Conservation (phyloP, 768 basidiomycete species). For the Russula earlei region DNA sequence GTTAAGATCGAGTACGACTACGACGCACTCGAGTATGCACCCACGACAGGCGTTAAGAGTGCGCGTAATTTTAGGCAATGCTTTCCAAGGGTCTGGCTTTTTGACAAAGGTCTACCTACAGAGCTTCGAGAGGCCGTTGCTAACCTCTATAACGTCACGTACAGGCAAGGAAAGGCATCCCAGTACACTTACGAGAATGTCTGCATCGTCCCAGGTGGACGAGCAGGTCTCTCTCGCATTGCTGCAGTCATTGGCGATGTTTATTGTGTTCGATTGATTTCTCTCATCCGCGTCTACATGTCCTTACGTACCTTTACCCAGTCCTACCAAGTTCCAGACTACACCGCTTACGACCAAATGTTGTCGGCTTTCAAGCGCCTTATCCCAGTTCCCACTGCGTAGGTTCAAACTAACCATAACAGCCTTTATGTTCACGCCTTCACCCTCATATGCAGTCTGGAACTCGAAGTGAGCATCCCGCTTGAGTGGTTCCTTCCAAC, state of each 20-base stretch:
- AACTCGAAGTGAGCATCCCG: slow-evolving; percentile 31
- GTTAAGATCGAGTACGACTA: slow-evolving; percentile 52
- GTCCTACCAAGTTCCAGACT: slow-evolving; percentile 89
- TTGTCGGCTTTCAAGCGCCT: slow-evolving; percentile 80
- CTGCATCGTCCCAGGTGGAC: slow-evolving; percentile 91
- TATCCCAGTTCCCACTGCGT: slow-evolving; percentile 87
- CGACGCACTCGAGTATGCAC: slow-evolving; percentile 83
- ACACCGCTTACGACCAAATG: slow-evolving; percentile 82
- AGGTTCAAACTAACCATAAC: slow-evolving; percentile 24
- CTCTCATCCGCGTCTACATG: slow-evolving; percentile 6
- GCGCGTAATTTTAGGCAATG: not conserved
- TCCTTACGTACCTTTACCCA: slow-evolving; percentile 24
- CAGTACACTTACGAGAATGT: slow-evolving; percentile 91
- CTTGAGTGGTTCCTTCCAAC: slow-evolving; percentile 14
- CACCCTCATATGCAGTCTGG: slow-evolving; percentile 1
- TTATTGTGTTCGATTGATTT: slow-evolving; percentile 45
- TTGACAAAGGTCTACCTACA: slow-evolving; percentile 25
- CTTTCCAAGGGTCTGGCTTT: not conserved
- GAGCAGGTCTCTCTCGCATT: slow-evolving; percentile 80
- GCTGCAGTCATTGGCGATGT: slow-evolving; percentile 90
- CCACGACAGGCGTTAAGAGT: slow-evolving; percentile 88
- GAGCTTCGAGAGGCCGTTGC: slow-evolving; percentile 86
- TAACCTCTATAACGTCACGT: slow-evolving; percentile 78
- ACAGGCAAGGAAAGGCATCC: slow-evolving; percentile 69
- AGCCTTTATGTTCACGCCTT: not conserved